Conservation (phyloP, 2,329 filamentous ascomycete genomes). For the Aspergillus japonicus region DNA sequence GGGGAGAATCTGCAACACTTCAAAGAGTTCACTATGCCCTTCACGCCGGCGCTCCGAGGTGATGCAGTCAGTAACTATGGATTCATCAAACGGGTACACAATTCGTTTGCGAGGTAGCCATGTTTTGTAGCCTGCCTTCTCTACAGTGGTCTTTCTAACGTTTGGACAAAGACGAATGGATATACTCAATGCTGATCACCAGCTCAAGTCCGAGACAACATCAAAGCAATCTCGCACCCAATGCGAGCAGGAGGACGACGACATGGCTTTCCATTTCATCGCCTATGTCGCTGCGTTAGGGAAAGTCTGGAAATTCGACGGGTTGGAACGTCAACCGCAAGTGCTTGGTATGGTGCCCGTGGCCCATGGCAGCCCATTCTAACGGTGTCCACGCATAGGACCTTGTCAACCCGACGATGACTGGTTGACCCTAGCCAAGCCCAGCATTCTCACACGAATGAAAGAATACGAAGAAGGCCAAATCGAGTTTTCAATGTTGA, state of each 20-base stretch:
- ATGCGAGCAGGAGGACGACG: constrained; percentile 49
- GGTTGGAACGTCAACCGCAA: constrained; percentile 70
- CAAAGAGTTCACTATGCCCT: constrained; percentile 66
- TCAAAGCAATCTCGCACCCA: constrained; percentile 37
- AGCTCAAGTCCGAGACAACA: constrained; percentile 51
- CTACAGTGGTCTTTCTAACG: background rate
- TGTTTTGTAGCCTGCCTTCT: background rate
- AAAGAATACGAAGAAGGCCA: constrained; percentile 62
- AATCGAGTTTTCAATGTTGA: constrained; percentile 74
- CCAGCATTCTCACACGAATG: constrained; percentile 68
- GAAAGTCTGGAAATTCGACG: constrained; percentile 84
- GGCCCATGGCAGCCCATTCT: background rate
- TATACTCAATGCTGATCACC: constrained; percentile 69
- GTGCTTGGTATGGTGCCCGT: constrained; percentile 51
- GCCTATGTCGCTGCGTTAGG: constrained; percentile 78
- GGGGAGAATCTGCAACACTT: constrained; percentile 70
- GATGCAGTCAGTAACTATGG: constrained; percentile 70
- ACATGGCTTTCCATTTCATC: constrained; percentile 81
- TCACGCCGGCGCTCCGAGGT: constrained; percentile 73
- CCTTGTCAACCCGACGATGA: constrained; percentile 47
- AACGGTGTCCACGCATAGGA: constrained; percentile 24
- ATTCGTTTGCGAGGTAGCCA: constrained; percentile 72
- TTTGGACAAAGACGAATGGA: constrained; percentile 63
- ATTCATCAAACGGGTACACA: constrained; percentile 79
- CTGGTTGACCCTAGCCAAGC: constrained; percentile 67